These are phyloP conservation scores for Monocercomonoides exilis DNA, from an alignment of 78 protist genomes.

Conservation along the genomic window DNA sequence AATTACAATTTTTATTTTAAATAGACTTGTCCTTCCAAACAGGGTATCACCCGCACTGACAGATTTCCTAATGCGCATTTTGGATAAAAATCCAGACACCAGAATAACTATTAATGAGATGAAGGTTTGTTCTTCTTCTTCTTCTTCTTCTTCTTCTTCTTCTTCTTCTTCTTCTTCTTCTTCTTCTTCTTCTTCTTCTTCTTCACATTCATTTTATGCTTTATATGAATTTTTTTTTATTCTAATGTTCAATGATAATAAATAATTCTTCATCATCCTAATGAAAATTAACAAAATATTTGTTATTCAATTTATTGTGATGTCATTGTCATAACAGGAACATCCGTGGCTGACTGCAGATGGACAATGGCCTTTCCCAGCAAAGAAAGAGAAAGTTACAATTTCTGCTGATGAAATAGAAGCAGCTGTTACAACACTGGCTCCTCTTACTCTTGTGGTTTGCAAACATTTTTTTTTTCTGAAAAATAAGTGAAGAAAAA, in stretches of 20 bases:
- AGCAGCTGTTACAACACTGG: neutral
- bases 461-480: no score
- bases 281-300: no score
- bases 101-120: neutral
- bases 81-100: neutral
- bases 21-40: neutral
- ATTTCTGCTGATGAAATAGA: neutral
- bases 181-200: no score
- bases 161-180: neutral
- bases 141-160: neutral
- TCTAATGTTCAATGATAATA: no score
- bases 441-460: neutral
- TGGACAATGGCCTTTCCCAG: neutral
- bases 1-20: no score
- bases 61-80: neutral
- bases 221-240: no score
- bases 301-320: no score
- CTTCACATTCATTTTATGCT: no score
- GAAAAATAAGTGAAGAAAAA: no score
- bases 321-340: neutral
- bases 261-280: no score
- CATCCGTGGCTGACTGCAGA: neutral
- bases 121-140: neutral
- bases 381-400: neutral
- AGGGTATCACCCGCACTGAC: neutral